These are phyloP conservation scores for Tilletia setariae DNA, from an alignment of 1,284 basidiomycete species.

Conservation along the genomic window DNA sequence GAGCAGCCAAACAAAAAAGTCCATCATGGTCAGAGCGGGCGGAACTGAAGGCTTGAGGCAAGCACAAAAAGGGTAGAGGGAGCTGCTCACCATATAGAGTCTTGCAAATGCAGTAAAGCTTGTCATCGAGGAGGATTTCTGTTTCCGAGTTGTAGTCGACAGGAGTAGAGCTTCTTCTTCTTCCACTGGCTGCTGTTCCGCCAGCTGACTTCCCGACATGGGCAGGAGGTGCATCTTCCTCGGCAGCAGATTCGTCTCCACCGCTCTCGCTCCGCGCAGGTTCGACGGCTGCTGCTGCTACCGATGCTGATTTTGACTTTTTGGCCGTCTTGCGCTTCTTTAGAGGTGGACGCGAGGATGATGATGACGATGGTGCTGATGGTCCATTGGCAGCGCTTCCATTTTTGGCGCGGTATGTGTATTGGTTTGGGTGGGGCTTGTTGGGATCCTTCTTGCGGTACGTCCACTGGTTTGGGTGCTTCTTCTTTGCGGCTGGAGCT, in stretches of 20 bases:
- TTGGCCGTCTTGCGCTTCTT: background rate
- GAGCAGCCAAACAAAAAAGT: background rate
- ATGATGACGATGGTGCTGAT: background rate
- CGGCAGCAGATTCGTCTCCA: background rate
- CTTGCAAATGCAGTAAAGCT: constrained; percentile 38
- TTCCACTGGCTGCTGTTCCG: constrained; percentile 21
- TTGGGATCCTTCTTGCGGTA: constrained; percentile 16
- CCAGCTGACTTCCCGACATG: background rate
- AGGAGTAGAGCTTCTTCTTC: too few species aligned
- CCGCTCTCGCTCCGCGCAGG: background rate
- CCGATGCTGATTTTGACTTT: background rate
- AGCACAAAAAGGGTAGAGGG: background rate
- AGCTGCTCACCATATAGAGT: constrained; percentile 23
- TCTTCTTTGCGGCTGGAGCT: background rate
- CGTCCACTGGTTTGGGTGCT: constrained; percentile 12
- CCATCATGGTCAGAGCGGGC: background rate
- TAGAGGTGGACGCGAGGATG: background rate
- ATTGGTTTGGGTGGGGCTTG: constrained; percentile 14
- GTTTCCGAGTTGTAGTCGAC: background rate
- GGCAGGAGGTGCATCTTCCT: background rate
- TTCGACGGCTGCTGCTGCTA: background rate
- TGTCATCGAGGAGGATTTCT: constrained; percentile 23
- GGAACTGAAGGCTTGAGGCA: background rate
- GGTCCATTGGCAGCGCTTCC: background rate
- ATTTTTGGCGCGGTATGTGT: constrained; percentile 7